phyloP scores from a whole-genome alignment of 225 moss, liverwort and hornwort genomes.

The Neckera pumila region DNA sequence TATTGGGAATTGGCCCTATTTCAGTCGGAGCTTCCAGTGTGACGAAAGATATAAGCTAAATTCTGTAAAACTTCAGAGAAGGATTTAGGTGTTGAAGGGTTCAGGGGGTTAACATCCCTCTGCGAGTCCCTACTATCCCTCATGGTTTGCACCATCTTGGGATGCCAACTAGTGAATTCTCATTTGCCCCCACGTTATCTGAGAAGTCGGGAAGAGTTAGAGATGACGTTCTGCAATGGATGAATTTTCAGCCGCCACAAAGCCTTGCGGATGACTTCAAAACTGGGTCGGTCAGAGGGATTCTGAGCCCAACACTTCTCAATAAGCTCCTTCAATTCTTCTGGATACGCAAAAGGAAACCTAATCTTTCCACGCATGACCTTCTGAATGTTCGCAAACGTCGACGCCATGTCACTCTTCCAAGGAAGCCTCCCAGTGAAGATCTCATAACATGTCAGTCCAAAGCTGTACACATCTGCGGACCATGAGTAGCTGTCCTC shows the following conservation, averaged over 20 bases:
- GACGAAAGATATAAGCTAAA: background rate
- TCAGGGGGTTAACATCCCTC: background rate
- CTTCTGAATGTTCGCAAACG: background rate
- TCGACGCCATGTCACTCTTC: background rate
- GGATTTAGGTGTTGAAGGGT: background rate
- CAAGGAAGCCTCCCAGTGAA: background rate
- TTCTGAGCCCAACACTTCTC: background rate
- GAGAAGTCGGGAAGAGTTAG: background rate
- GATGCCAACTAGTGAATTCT: background rate
- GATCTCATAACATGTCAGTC: background rate
- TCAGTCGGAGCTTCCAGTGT: background rate
- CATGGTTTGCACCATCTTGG: background rate
- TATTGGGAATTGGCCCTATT: background rate
- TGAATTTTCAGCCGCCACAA: background rate
- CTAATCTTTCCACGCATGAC: background rate
- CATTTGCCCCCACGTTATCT: accelerated
- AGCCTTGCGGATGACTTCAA: background rate
- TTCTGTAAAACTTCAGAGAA: background rate
- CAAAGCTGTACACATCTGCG: background rate
- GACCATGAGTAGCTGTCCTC: background rate
- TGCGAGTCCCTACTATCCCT: background rate
- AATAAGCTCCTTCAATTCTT: background rate
- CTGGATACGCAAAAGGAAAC: background rate
- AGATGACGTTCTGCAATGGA: background rate
- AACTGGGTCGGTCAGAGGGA: background rate